Evolutionary conservation across 2,329 filamentous ascomycete species (phyloP), one percentile per base, ranked within the genome.

Genomic region (Aureobasidium sp.): DNA sequence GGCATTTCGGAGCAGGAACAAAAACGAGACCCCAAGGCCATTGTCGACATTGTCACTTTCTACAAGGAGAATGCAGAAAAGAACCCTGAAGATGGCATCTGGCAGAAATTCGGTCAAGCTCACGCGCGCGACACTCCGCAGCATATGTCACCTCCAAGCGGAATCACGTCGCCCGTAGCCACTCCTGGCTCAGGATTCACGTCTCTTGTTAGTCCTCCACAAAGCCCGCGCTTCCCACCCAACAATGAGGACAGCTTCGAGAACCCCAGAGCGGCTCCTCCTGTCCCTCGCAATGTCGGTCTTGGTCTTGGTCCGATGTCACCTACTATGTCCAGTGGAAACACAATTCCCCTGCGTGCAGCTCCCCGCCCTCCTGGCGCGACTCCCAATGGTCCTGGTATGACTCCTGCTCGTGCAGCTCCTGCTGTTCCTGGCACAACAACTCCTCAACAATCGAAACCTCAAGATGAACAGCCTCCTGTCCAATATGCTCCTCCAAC

Each of bases 1-100:
- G 94, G 94, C 66, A 97, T 99, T 70, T 90, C 92, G 32, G 92
- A 96, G 77, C 92, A 94, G 77, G 94, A 97, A 74, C 89, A 95
- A 75, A 90, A 93, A 74, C 89, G 96, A 75, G 92, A 97, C 71
- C 94, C 94, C 2, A 92, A 97, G 75, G 92, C 93, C 63, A 92
- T 97, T 77, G 88, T 95, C 72, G 90, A 97, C 74, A 94, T 99
- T 70, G 87, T 99, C 76, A 90, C 88, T 64, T 97, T 97, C 74
- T 97, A 96, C 81, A 95, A 97, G 75, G 93, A 96, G 77, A 96
- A 91, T 66, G 88, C 90, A 29, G 90, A 93, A 69, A 84, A 82
- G 69, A 86, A 85, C 63, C 85, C 86, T 65, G 91, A 97, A 72
- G 90, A 96, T 71, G 89, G 90, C 69, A 88, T 94, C 63, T 90